Evolutionary conservation across 495 filamentous ascomycete species (phyloP).

Genomic region (Parachaetomium inaequale): DNA sequence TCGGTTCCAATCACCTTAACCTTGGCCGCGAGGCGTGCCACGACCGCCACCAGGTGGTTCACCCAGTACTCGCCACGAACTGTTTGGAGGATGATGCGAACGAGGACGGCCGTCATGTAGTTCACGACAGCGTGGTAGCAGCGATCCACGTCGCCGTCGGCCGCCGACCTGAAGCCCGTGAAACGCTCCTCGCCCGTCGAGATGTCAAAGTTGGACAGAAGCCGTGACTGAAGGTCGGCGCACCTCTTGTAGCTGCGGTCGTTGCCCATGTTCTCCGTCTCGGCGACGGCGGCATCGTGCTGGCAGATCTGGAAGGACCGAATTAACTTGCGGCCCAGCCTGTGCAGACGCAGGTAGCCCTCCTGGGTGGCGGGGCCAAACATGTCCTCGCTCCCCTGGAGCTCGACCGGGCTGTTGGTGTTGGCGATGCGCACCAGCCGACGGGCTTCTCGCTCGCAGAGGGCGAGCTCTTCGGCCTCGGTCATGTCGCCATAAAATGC

Average conservation of each 20-base stretch:
- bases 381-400: too few species aligned
- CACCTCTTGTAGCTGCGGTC: neutral
- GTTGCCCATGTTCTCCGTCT: neutral
- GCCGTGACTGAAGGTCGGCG: neutral
- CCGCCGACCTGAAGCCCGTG: neutral
- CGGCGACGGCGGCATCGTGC: neutral
- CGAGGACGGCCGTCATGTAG: neutral
- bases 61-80: neutral
- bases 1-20: neutral
- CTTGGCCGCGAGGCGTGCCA: neutral
- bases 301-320: neutral
- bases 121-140: neutral
- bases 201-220: neutral
- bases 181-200: neutral
- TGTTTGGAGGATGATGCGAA: neutral
- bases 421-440: too few species aligned
- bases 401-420: too few species aligned
- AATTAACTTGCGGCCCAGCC: neutral
- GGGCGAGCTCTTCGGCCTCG: too few species aligned
- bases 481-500: too few species aligned
- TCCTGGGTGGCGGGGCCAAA: neutral
- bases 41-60: neutral
- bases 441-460: too few species aligned
- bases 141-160: neutral
- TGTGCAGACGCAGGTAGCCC: neutral